Percentiles rank a stretch among this genome's conserved stretches.
phyloP scores from a whole-genome alignment of 108 stramenopile genomes.

The Stephanodiscus triporus region DNA sequence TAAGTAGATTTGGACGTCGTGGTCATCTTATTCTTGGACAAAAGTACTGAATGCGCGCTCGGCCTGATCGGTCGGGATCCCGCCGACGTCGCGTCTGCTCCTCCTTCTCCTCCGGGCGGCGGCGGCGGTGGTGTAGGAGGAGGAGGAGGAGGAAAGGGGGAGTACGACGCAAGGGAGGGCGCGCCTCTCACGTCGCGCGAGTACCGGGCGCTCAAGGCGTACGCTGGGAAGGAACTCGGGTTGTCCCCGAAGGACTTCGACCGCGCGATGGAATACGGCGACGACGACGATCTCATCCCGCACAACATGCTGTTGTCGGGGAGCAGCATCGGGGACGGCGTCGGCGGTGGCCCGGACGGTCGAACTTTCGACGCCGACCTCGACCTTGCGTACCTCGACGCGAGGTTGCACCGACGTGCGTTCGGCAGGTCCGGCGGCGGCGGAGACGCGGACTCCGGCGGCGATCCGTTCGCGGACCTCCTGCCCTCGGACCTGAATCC shows the following conservation, averaged over 20 bases:
- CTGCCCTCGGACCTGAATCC: constrained; percentile 79
- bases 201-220: constrained; percentile 58
- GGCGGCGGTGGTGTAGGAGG: constrained; percentile 45
- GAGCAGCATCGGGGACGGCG: background rate
- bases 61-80: constrained; percentile 71
- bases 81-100: constrained; percentile 15
- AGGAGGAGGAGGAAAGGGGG: constrained; percentile 42
- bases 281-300: constrained; percentile 40
- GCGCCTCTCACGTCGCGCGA: constrained; percentile 62
- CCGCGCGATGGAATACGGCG: background rate
- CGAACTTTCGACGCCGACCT: constrained; percentile 43
- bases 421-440: constrained; percentile 34
- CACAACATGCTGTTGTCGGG: constrained; percentile 41
- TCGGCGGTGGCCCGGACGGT: background rate
- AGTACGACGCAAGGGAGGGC: constrained; percentile 29
- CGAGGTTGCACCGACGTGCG: constrained; percentile 43
- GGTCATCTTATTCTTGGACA: no score
- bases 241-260: constrained; percentile 59
- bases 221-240: constrained; percentile 59
- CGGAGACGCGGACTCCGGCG: no score
- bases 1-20: no score
- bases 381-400: constrained; percentile 46
- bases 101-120: background rate
- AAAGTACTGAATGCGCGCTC: no score
- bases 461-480: constrained; percentile 79